These are phyloP conservation scores for Glycine soja DNA, from an alignment of 306 rosid genomes.

Conservation along the genomic window DNA sequence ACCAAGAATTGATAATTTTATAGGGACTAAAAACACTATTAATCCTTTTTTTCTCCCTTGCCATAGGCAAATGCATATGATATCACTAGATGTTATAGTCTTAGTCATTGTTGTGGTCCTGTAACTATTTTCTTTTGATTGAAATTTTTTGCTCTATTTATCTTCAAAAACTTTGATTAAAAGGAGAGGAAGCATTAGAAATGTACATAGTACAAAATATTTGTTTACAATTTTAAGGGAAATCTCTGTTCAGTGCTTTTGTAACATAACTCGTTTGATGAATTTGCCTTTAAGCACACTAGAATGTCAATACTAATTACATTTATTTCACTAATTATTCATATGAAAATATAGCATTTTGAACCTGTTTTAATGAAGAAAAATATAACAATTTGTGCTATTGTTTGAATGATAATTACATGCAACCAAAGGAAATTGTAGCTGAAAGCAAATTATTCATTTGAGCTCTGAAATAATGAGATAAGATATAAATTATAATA, in stretches of 20 bases:
- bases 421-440: constrained; percentile 20
- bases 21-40: no score
- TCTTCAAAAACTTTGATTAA: no score
- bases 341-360: background rate
- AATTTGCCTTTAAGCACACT: constrained; percentile 2
- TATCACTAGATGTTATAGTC: no score
- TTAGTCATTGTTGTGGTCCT: no score
- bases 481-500: constrained; percentile 1
- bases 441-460: constrained; percentile 35
- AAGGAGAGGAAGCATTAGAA: no score
- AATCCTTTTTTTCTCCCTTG: no score
- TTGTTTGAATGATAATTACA: constrained; percentile 1
- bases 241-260: background rate
- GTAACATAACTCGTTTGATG: background rate
- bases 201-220: no score
- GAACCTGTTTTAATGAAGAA: constrained; percentile 17
- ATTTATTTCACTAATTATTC: constrained; percentile 13
- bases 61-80: no score
- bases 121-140: no score
- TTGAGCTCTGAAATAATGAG: constrained; percentile 13
- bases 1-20: no score
- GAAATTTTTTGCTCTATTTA: no score
- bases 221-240: no score
- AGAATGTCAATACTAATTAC: constrained; percentile 6
- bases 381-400: constrained; percentile 8